phyloP scores from a whole-genome alignment of 2,329 filamentous ascomycete species.

The Dendrostoma leiphaemia region DNA sequence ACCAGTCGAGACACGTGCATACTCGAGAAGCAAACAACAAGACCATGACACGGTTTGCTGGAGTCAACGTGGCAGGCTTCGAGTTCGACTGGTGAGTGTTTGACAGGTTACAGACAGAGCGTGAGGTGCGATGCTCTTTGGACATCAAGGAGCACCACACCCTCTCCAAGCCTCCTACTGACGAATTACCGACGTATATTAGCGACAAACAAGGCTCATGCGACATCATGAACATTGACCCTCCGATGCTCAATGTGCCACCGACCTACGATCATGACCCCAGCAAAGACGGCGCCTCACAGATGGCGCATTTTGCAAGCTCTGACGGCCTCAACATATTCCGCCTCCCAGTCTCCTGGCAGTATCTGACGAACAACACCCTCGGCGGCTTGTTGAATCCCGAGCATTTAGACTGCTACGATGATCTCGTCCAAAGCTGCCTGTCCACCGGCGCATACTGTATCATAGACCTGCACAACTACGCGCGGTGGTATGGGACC shows the following conservation, averaged over 20 bases:
- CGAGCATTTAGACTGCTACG: constrained; percentile 41
- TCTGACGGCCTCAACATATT: constrained; percentile 55
- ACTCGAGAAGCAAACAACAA: background rate
- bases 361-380: constrained; percentile 44
- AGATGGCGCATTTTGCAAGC: constrained; percentile 55
- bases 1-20: background rate
- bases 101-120: too few species aligned
- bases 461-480: constrained; percentile 39
- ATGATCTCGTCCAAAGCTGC: constrained; percentile 48
- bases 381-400: constrained; percentile 41
- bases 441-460: constrained; percentile 46
- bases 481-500: constrained; percentile 36
- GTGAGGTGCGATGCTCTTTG: too few species aligned
- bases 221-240: background rate
- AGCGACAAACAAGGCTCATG: constrained; percentile 1
- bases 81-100: constrained; percentile 47
- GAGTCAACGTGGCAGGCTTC: constrained; percentile 44
- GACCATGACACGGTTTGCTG: constrained; percentile 21
- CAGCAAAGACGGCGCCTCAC: constrained; percentile 30
- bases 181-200: too few species aligned
- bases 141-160: too few species aligned
- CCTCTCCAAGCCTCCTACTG: too few species aligned
- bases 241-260: background rate
- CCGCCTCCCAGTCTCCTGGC: constrained; percentile 54
- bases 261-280: constrained; percentile 13